These are phyloP conservation scores for Verticillium albo-atrum DNA, from an alignment of 2,329 filamentous ascomycete genomes.

Conservation along the genomic window DNA sequence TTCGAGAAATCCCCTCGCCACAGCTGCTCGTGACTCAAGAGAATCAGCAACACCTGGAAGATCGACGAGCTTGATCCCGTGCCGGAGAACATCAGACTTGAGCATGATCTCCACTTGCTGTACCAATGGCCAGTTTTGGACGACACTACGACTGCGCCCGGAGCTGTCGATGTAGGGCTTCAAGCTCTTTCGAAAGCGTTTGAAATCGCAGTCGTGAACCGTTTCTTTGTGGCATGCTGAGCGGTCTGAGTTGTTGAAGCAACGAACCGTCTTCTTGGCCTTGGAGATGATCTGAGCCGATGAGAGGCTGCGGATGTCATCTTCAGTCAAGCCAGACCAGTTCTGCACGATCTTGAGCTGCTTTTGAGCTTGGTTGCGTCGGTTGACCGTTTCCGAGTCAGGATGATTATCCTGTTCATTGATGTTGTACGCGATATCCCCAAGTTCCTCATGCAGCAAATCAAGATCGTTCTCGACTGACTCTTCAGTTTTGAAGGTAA, in stretches of 20 bases:
- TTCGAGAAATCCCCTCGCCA: conserved; percentile 3
- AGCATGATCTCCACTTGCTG: conserved; percentile 10
- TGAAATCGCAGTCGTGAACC: neutral
- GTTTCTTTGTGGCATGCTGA: neutral
- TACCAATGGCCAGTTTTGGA: conserved; percentile 11
- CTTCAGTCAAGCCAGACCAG: conserved; percentile 7
- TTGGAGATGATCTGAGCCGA: neutral
- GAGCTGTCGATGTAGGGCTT: conserved; percentile 9
- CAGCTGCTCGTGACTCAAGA: conserved; percentile 5
- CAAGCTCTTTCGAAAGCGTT: neutral
- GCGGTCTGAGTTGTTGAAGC: neutral
- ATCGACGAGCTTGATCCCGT: conserved; percentile 12
- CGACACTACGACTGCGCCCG: neutral
- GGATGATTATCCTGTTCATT: neutral
- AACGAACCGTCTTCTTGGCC: neutral
- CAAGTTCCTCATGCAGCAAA: conserved; percentile 2
- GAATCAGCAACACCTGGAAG: conserved; percentile 13
- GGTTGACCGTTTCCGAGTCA: neutral
- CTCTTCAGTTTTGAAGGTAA: conserved; percentile 10
- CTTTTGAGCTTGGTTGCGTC: neutral
- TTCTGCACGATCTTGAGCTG: conserved; percentile 2
- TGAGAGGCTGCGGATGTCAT: neutral
- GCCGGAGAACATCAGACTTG: conserved; percentile 4
- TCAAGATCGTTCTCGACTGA: conserved; percentile 9
- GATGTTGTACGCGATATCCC: conserved; percentile 1